Conservation (phyloP, 257 asterid genomes). For the Misopates orontium region DNA sequence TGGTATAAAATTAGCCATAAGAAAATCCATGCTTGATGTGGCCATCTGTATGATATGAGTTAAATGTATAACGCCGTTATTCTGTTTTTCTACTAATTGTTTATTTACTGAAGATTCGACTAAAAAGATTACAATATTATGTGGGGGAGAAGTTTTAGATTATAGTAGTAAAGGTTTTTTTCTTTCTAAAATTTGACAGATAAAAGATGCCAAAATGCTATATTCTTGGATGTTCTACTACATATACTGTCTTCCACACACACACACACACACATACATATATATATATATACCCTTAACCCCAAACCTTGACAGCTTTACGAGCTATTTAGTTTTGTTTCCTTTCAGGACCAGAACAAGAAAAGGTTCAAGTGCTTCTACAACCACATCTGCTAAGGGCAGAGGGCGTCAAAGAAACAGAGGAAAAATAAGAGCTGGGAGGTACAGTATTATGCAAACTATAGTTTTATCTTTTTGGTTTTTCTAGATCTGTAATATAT, state of each 20-base stretch:
- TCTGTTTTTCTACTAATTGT: too few relatives aligned
- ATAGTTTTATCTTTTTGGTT: slow-evolving; percentile 4
- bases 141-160: too few relatives aligned
- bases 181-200: too few relatives aligned
- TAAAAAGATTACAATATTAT: too few relatives aligned
- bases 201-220: too few relatives aligned
- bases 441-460: slow-evolving; percentile 48
- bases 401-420: slow-evolving; percentile 81
- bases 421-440: slow-evolving; percentile 97
- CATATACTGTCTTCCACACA: neutral
- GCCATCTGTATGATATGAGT: too few relatives aligned
- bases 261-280: slow-evolving; percentile 16
- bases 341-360: slow-evolving; percentile 58
- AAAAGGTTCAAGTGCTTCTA: slow-evolving; percentile 67
- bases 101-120: too few relatives aligned
- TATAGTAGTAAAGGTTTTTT: too few relatives aligned
- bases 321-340: slow-evolving; percentile 7
- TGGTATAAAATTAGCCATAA: too few relatives aligned
- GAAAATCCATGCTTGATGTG: too few relatives aligned
- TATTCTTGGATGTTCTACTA: neutral
- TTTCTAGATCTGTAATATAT: neutral
- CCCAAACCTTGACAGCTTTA: neutral
- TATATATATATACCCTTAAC: too few relatives aligned
- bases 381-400: slow-evolving; percentile 61
- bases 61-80: too few relatives aligned